Evolutionary conservation across 352 stramenopile species (phyloP).

Genomic region (Thalassiosira oceanica): DNA sequence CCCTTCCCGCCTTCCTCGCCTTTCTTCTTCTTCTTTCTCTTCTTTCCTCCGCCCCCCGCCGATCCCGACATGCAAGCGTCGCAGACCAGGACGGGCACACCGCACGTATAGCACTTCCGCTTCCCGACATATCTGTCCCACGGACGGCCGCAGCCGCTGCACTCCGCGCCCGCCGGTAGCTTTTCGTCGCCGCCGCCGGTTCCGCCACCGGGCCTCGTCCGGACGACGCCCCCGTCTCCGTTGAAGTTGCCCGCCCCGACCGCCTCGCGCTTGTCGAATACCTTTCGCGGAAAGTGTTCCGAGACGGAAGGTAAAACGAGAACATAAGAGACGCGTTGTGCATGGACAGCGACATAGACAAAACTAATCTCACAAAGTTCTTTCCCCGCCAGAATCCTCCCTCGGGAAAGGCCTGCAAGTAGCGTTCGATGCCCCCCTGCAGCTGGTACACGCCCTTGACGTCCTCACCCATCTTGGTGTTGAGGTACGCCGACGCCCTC

Average conservation of each 20-base stretch:
- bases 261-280: constrained; percentile 85
- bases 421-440: constrained; percentile 80
- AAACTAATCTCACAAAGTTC: no score
- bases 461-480: constrained; percentile 60
- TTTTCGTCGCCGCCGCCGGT: constrained; percentile 11
- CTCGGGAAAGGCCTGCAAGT: constrained; percentile 79
- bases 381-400: constrained; percentile 79
- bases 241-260: constrained; percentile 68
- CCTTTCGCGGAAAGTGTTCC: no score
- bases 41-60: no score
- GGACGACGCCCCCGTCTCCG: constrained; percentile 71
- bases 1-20: constrained; percentile 4
- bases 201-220: constrained; percentile 15
- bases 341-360: no score
- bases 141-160: constrained; percentile 73
- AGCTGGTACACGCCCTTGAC: constrained; percentile 63
- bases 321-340: no score
- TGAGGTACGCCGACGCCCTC: constrained; percentile 78
- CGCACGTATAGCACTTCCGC: constrained; percentile 79
- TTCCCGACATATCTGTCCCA: constrained; percentile 84
- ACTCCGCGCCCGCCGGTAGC: constrained; percentile 72
- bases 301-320: no score
- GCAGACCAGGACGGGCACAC: constrained; percentile 81
- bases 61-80: no score
- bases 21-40: constrained; percentile 63